Base-by-base conservation (phyloP, 345 rosid genomes). In the Cardiospermum halicacabum region DNA sequence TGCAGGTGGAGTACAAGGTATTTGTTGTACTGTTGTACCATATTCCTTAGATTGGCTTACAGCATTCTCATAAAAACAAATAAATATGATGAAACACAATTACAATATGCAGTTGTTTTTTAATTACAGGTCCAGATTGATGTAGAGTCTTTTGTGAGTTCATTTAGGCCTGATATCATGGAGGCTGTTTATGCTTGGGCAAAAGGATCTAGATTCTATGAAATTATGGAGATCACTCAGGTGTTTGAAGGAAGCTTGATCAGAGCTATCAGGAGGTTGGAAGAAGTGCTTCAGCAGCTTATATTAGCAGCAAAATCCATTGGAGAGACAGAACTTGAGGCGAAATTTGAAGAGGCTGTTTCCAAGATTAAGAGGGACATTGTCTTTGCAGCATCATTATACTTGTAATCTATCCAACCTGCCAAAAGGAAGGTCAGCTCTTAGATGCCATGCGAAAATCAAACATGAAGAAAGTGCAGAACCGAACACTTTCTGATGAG, bases 121-220 rank as follows among this genome's bases (percentile, higher is more conserved):
- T 34, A 4, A 2, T 34, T 39, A 32, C 81, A 94, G 99, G 96
- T 94, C 16, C 82, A 89, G 76, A 87, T 87, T 18, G 93, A 91
- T 61, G 93, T 89, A 53, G 97, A 91, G 78, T 74, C 74, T 69
- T 85, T 84, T 69, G 96, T 84, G 59, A 85, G 79, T 72, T 89
- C 99, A 21, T 94, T 89, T 78, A 83, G 96, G 69, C 89, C 93
- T 1, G 97, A 91, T 80, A 83, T 91, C 56, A 89, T 94, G 99
- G 97, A 95, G 75, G 96, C 91, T n/a, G 91, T 84, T 55, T 87
- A 91, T 57, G 89, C 97, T n/a, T 89, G 99, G 99, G 97, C 99
- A 11, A 89, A 77, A 71, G 97, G 99, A 51, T 95, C 97, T 2
- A 95, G 89, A 72, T 91, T 95, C 70, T 91, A 85, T 9, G 96